Percentiles rank a stretch among this genome's conserved stretches.
phyloP scores from a whole-genome alignment of 2,329 filamentous ascomycete genomes.

The Neofusicoccum cordaticola region DNA sequence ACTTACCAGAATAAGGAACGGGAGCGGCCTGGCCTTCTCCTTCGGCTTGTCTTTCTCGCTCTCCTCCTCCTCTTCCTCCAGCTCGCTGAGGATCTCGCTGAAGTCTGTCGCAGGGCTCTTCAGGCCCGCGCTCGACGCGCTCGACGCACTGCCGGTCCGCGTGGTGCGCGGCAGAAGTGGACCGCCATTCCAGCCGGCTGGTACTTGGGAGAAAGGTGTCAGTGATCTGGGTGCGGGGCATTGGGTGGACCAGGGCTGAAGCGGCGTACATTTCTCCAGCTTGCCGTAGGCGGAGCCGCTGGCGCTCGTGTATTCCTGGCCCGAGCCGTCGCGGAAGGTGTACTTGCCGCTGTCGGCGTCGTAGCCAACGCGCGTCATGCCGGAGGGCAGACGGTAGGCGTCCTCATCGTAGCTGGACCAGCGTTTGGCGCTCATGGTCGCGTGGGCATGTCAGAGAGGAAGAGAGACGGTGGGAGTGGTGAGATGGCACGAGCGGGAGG shows the following conservation, averaged over 20 bases:
- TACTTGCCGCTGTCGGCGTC: conserved; percentile 56
- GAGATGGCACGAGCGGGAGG: not conserved
- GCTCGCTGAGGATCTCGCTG: conserved; percentile 8
- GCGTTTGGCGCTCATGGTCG: conserved; percentile 13
- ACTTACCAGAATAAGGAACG: conserved; percentile 5
- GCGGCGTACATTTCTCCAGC: conserved; percentile 36
- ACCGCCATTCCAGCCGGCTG: conserved; percentile 13
- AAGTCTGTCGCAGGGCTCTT: conserved; percentile 15
- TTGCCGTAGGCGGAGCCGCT: conserved; percentile 52
- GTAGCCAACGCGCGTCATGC: conserved; percentile 56
- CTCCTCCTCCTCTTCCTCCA: not conserved
- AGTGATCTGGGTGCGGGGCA: not conserved
- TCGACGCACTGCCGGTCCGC: not conserved
- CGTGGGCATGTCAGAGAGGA: not conserved
- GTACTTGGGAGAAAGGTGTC: not conserved
- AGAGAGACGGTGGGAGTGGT: not conserved
- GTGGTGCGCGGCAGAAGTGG: not conserved
- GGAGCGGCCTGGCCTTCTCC: not conserved
- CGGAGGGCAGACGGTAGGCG: conserved; percentile 53
- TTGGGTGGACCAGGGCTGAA: not conserved
- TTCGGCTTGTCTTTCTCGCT: not conserved
- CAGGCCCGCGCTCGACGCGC: not conserved
- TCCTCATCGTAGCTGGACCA: conserved; percentile 31
- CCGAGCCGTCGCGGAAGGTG: conserved; percentile 51
- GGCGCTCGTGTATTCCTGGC: conserved; percentile 51